Evolutionary conservation across 2,329 filamentous ascomycete genomes (phyloP).

Genomic region (Chrysoporthe cubensis): DNA sequence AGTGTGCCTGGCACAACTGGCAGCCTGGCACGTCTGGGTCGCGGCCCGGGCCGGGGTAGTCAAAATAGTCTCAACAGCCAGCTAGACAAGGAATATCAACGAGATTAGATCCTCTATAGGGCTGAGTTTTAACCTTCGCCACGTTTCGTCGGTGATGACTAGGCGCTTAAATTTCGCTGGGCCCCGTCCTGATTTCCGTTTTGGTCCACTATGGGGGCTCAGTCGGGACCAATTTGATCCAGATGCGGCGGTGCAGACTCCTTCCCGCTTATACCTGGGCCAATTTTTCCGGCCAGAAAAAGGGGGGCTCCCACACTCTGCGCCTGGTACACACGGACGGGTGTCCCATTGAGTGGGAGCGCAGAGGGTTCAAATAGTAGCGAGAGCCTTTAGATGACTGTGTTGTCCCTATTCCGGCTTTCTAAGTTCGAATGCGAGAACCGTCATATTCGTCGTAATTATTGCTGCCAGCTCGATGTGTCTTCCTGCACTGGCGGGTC

Average conservation of each 20-base stretch:
- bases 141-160: not conserved
- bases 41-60: too few species aligned
- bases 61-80: not conserved
- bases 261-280: not conserved
- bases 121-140: not conserved
- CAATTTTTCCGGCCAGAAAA: not conserved
- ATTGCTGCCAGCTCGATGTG: not conserved
- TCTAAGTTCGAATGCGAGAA: not conserved
- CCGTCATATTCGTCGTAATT: not conserved
- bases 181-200: not conserved
- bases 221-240: not conserved
- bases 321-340: not conserved
- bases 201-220: not conserved
- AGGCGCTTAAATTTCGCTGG: too few species aligned
- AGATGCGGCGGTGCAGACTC: not conserved
- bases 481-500: not conserved
- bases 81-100: not conserved
- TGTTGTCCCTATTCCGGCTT: not conserved
- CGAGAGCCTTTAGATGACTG: not conserved
- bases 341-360: not conserved
- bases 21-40: too few species aligned
- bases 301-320: not conserved
- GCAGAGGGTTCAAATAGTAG: not conserved
- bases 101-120: not conserved
- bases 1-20: too few species aligned